phyloP scores from a whole-genome alignment of 371 early-diverging fungal species.

The Apophysomyces ossiformis region DNA sequence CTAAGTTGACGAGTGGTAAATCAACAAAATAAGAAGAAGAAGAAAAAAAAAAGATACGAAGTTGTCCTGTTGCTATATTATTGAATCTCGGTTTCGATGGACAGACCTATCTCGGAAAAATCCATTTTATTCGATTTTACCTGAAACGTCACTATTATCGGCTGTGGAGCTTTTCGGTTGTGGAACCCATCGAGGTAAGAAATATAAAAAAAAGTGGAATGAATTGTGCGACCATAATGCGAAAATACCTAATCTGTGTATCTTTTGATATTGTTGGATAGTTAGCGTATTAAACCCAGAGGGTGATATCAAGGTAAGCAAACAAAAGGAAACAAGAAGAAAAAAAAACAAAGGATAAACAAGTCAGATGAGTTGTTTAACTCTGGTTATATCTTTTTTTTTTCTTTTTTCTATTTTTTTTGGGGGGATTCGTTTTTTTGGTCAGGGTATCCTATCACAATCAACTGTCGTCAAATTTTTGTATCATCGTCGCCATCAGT shows the following conservation, averaged over 20 bases:
- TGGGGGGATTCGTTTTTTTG: no score
- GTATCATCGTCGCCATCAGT: slow-evolving; percentile 50
- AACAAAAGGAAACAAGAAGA: no score
- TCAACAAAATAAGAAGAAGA: no score
- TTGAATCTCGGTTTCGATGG: no score
- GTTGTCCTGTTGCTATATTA: no score
- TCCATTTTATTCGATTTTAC: slow-evolving; percentile 82
- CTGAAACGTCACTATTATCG: slow-evolving; percentile 76
- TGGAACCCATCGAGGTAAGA: slow-evolving; percentile 75
- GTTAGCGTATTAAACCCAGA: slow-evolving; percentile 66
- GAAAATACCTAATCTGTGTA: no score
- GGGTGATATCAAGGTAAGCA: slow-evolving; percentile 44
- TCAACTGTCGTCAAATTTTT: slow-evolving; percentile 71
- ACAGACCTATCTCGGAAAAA: slow-evolving; percentile 80
- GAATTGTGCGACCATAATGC: no score
- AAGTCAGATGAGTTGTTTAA: no score
- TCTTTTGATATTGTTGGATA: background rate
- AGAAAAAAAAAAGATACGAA: no score
- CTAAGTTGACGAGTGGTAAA: slow-evolving; percentile 63
- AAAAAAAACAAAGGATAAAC: no score
- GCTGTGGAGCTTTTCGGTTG: slow-evolving; percentile 76
- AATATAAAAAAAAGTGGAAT: no score
- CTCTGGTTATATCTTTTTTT: no score
- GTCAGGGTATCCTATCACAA: slow-evolving; percentile 78
- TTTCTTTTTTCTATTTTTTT: background rate